Evolutionary conservation across 768 basidiomycete species (phyloP), one percentile per base, ranked within the genome.

Genomic region (Phylloporus sp.): DNA sequence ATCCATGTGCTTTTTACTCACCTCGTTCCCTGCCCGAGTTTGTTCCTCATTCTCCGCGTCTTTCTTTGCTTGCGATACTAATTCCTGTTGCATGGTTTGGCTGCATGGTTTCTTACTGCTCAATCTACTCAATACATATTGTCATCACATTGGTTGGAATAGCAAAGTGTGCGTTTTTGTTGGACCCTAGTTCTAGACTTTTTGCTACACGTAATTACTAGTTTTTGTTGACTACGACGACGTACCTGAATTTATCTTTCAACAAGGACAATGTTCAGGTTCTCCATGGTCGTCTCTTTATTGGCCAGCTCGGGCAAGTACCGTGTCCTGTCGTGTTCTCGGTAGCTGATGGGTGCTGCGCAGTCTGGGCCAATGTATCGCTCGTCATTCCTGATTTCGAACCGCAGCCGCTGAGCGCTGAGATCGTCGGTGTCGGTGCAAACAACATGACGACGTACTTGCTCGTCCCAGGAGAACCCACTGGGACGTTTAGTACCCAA

Each of bases 331-430:
- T 36, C 32, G 45, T 23, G 20, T 24, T 18, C 16, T 28, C 5
- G 5, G 9, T 20, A 5, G 18, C 5, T 26, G 40, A n/a, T 12
- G 36, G 9, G 15, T n/a, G 22, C 27, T 15, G 31, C 6, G 34
- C 45, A 60, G 55, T 45, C 38, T 51, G 54, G 34, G 56, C 61
- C n/a, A 34, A 57, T 15, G 15, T 38, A 7, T 74, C 78, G n/a
- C 59, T 78, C 34, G 76, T 69, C 52, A 67, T 80, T 48, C 77
- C 76, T 1, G 75, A 70, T 27, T 75, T 76, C 47, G 73, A 78
- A 50, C 69, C 72, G 16, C 74, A 74, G 59, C 73, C 74, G 9
- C 53, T 77, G 36, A 72, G 73, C 46, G 76, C 72, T 38, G 66
- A 70, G 53, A 60, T 70, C 34, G 35, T 77, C n/a, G 76, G 77